These are phyloP conservation scores for Chaetomiaceae sp. DNA, from an alignment of 2,329 filamentous ascomycete species.

Conservation along the genomic window DNA sequence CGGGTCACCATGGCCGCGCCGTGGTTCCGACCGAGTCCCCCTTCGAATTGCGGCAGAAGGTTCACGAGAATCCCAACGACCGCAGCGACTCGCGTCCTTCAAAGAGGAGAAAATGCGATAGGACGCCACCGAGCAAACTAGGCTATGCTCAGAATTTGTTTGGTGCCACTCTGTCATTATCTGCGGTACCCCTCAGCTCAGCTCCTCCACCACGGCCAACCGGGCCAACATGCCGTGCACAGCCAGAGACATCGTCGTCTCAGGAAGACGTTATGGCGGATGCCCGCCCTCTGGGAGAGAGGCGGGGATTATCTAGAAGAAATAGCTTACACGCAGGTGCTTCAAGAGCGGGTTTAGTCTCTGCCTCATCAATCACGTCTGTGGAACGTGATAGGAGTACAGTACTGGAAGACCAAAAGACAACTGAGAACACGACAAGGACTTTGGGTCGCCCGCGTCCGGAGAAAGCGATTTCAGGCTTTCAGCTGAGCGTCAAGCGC, in stretches of 20 bases:
- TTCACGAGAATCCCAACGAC: constrained; percentile 20
- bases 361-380: neutral
- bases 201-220: constrained; percentile 27
- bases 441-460: too few relatives aligned
- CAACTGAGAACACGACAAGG: neutral
- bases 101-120: constrained; percentile 40
- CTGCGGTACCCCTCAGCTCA: constrained; percentile 35
- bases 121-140: constrained; percentile 40
- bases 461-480: neutral
- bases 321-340: neutral
- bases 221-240: constrained; percentile 2
- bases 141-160: constrained; percentile 51
- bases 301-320: neutral
- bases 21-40: constrained; percentile 56
- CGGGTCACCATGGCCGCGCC: constrained; percentile 59
- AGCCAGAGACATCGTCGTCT: constrained; percentile 1
- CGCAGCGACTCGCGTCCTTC: constrained; percentile 30
- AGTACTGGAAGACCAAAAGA: neutral
- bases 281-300: neutral
- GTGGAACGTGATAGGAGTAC: neutral
- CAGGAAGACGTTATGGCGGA: constrained; percentile 1
- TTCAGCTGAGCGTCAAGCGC: neutral
- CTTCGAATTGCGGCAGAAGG: constrained; percentile 54
- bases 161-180: constrained; percentile 44
- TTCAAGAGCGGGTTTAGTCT: neutral